Evolutionary conservation across 495 filamentous ascomycete genomes (phyloP).

Genomic region (Penicillium steckii): DNA sequence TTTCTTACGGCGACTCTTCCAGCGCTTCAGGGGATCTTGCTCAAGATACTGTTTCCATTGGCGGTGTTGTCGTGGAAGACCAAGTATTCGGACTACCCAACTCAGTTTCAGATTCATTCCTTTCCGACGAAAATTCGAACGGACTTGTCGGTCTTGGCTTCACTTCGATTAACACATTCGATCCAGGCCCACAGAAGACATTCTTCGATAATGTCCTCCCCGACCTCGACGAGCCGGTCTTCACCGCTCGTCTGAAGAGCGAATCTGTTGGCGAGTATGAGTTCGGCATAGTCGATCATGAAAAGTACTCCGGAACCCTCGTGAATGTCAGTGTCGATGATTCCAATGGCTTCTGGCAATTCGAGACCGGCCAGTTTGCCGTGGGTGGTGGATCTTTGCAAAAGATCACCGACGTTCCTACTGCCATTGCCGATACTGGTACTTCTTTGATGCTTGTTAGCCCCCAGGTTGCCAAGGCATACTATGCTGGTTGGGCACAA

Average conservation of each 20-base stretch:
- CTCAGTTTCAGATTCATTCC: constrained; percentile 60
- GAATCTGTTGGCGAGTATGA: constrained; percentile 68
- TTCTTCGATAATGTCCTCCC: constrained; percentile 77
- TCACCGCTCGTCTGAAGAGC: constrained; percentile 66
- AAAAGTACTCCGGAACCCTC: constrained; percentile 63
- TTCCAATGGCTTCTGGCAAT: constrained; percentile 73
- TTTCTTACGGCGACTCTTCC: constrained; percentile 74
- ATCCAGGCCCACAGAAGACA: constrained; percentile 65
- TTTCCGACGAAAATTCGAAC: constrained; percentile 58
- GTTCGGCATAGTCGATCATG: constrained; percentile 69
- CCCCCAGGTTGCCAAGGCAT: constrained; percentile 55
- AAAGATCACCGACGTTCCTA: constrained; percentile 25
- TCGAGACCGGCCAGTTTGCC: constrained; percentile 56
- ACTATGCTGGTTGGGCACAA: constrained; percentile 64
- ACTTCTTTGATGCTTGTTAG: constrained; percentile 72
- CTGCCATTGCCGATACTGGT: constrained; percentile 69
- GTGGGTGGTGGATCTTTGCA: constrained; percentile 46
- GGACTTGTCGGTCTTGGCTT: constrained; percentile 82
- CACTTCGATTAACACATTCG: constrained; percentile 69
- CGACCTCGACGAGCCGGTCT: constrained; percentile 63
- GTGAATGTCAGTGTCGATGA: constrained; percentile 63
- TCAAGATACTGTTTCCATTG: constrained; percentile 71
- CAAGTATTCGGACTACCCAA: constrained; percentile 75
- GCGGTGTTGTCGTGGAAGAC: constrained; percentile 61
- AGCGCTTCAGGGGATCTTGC: constrained; percentile 65